Evolutionary conservation across 2,329 filamentous ascomycete species (phyloP).

Genomic region (Apiospora rasikravindrae): DNA sequence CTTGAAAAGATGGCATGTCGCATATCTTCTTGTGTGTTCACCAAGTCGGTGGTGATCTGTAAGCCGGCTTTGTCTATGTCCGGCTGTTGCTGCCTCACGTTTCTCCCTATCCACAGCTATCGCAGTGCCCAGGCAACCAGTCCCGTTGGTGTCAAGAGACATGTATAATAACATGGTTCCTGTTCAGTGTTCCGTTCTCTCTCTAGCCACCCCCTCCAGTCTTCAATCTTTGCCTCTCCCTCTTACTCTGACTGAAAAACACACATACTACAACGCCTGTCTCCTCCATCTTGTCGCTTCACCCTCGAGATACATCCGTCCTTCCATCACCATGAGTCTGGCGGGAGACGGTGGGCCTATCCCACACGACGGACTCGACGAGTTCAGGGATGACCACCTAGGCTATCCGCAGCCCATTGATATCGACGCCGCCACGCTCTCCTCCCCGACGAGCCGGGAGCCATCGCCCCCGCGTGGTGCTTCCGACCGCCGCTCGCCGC

Average conservation of each 20-base stretch:
- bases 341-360: not conserved
- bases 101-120: not conserved
- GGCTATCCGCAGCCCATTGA: too few relatives aligned
- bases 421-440: too few relatives aligned
- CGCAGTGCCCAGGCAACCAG: not conserved
- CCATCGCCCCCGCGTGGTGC: too few relatives aligned
- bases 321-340: not conserved
- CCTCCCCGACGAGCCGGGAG: too few relatives aligned
- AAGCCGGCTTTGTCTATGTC: not conserved
- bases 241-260: not conserved
- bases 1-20: not conserved
- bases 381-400: too few relatives aligned
- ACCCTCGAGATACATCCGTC: not conserved
- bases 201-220: not conserved
- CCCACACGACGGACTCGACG: too few relatives aligned
- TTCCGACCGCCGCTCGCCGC: too few relatives aligned
- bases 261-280: not conserved
- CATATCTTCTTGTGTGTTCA: not conserved
- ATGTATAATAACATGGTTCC: not conserved
- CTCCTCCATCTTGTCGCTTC: too few relatives aligned
- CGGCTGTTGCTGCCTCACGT: not conserved
- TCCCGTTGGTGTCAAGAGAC: not conserved
- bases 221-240: not conserved
- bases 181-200: rapidly evolving
- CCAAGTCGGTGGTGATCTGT: not conserved